phyloP scores from a whole-genome alignment of 768 basidiomycete genomes.

The Hysterangium stoloniferum region DNA sequence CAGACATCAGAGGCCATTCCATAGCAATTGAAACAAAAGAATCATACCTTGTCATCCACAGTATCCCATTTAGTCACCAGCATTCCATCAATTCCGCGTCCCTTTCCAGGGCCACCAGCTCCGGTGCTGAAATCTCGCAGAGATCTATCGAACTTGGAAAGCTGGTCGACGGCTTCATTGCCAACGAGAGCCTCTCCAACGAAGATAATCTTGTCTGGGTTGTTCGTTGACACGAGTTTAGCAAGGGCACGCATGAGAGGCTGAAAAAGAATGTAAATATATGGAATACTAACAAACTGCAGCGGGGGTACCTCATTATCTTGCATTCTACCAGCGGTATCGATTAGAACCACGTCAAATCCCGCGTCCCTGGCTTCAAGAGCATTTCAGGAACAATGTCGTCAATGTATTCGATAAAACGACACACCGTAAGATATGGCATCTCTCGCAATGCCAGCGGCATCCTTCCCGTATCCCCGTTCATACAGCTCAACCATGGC shows the following conservation, averaged over 20 bases:
- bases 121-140: conserved; percentile 85
- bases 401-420: not conserved
- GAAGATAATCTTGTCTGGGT: conserved; percentile 94
- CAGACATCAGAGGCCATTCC: conserved; percentile 9
- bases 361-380: conserved; percentile 71
- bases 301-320: conserved; percentile 77
- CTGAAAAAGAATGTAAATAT: conserved; percentile 27
- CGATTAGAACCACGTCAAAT: conserved; percentile 95
- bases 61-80: conserved; percentile 99
- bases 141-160: conserved; percentile 93
- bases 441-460: conserved; percentile 96
- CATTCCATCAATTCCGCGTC: conserved; percentile 96
- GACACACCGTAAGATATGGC: conserved; percentile 82
- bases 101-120: conserved; percentile 51
- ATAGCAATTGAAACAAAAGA: not conserved
- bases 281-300: not conserved
- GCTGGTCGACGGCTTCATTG: conserved; percentile 97
- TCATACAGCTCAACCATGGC: conserved; percentile 85
- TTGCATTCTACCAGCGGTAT: conserved; percentile 98
- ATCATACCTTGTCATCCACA: conserved; percentile 85
- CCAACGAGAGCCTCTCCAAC: conserved; percentile 98
- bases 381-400: conserved; percentile 8
- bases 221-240: conserved; percentile 91
- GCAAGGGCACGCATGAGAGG: conserved; percentile 98
- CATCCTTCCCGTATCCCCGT: conserved; percentile 96